Percentiles rank a stretch among this genome's conserved stretches.
Conservation (phyloP, 108 stramenopile genomes). For the Discostella pseudostelligera region DNA sequence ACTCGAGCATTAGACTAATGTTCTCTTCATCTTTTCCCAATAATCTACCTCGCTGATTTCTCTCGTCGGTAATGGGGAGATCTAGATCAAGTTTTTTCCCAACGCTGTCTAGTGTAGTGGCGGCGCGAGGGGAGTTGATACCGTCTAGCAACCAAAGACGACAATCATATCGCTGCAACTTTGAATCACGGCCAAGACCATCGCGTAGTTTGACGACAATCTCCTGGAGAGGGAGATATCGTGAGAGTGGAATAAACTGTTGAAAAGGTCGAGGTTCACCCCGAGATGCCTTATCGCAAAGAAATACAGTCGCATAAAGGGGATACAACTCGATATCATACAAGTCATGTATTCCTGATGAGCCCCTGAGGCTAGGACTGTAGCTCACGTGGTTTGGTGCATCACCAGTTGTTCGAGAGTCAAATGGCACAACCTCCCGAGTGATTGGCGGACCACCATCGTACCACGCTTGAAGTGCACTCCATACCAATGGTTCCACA, state of each 20-base stretch:
- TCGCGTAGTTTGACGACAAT: conserved; percentile 71
- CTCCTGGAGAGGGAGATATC: conserved; percentile 64
- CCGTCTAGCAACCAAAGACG: conserved; percentile 71
- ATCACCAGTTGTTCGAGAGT: conserved; percentile 27
- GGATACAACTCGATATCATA: conserved; percentile 88
- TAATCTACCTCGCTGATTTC: conserved; percentile 45
- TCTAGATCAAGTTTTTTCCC: conserved; percentile 73
- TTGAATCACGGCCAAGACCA: conserved; percentile 67
- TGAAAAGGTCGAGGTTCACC: conserved; percentile 87
- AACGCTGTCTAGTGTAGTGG: conserved; percentile 24
- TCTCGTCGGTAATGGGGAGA: conserved; percentile 64
- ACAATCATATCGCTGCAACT: conserved; percentile 41
- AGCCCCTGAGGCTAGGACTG: conserved; percentile 20
- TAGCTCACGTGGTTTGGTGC: conserved; percentile 29
- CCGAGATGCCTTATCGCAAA: conserved; percentile 72
- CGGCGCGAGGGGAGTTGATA: conserved; percentile 18
- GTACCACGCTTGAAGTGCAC: conserved; percentile 87
- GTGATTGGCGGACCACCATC: conserved; percentile 90
- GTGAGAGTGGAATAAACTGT: conserved; percentile 74
- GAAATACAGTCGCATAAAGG: conserved; percentile 76
- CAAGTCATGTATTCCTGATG: conserved; percentile 41
- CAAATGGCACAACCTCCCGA: conserved; percentile 74
- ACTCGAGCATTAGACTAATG: conserved; percentile 70
- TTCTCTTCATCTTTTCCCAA: conserved; percentile 40
- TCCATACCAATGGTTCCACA: conserved; percentile 80